A percentile compares a stretch with the other conserved stretches of the same genome.
Conservation (phyloP, 2,329 filamentous ascomycete genomes). For the Trichoderma guizhouense region DNA sequence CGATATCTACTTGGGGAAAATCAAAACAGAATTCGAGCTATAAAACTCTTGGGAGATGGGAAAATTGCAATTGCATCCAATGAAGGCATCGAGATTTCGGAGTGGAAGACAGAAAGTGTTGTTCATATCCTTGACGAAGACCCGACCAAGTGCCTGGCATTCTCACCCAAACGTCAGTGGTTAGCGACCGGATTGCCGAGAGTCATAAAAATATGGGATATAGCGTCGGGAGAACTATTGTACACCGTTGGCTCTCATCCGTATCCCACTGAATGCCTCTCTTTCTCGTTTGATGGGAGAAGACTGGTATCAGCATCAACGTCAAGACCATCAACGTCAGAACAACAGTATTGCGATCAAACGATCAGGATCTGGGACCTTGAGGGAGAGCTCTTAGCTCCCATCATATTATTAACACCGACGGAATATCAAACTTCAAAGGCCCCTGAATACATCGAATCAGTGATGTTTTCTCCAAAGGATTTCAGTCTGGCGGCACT, state of each 20-base stretch:
- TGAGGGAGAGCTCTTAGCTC: no score
- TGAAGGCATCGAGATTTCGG: not conserved
- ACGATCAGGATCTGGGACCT: no score
- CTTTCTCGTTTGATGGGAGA: not conserved
- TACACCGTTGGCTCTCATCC: no score
- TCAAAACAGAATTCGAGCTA: accelerated
- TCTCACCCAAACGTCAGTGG: not conserved
- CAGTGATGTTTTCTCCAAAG: no score
- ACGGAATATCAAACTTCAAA: no score
- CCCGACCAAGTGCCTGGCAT: not conserved
- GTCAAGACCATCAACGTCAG: no score
- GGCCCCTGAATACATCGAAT: no score
- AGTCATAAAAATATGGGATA: not conserved
- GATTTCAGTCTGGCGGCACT: no score
- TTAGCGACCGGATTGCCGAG: not conserved
- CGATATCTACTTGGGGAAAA: not conserved
- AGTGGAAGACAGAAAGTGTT: not conserved
- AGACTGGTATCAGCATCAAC: no score
- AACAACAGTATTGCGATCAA: no score
- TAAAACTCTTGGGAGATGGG: not conserved
- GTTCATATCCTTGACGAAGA: not conserved
- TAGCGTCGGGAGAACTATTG: not conserved
- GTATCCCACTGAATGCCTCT: accelerated
- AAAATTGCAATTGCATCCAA: not conserved
- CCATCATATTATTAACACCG: no score